These are phyloP conservation scores for Boletus eberwhitei DNA, from an alignment of 768 basidiomycete genomes.

Conservation along the genomic window DNA sequence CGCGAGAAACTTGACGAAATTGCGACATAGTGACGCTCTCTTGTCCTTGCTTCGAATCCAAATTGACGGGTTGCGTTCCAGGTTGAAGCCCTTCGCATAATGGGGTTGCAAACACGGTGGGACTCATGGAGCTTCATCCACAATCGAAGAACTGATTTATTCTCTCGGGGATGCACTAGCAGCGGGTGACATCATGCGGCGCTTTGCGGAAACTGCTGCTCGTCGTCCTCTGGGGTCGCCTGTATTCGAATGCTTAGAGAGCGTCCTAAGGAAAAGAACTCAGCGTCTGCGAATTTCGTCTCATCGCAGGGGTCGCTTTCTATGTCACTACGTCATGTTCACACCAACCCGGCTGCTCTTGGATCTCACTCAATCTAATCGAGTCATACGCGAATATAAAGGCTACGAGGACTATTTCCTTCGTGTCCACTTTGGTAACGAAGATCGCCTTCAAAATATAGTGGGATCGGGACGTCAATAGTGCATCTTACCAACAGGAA, in stretches of 20 bases:
- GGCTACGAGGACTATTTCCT: conserved; percentile 66
- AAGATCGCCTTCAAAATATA: conserved; percentile 66
- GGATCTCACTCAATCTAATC: conserved; percentile 70
- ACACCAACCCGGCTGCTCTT: conserved; percentile 75
- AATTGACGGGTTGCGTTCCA: conserved; percentile 73
- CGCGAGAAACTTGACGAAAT: conserved; percentile 44
- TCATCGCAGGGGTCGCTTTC: conserved; percentile 43
- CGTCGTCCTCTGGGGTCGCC: conserved; percentile 41
- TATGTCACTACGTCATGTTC: conserved; percentile 72
- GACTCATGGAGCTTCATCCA: conserved; percentile 46
- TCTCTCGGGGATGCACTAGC: conserved; percentile 25
- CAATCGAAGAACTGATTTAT: conserved; percentile 41
- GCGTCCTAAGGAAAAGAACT: conserved; percentile 23
- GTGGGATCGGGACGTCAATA: conserved; percentile 65
- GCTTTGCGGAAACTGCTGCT: conserved; percentile 49
- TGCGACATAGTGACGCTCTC: conserved; percentile 39
- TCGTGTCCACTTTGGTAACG: conserved; percentile 82
- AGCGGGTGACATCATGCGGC: conserved; percentile 50
- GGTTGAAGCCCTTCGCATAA: conserved; percentile 63
- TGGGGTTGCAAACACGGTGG: conserved; percentile 56
- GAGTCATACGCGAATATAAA: conserved; percentile 67
- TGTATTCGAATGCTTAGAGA: conserved; percentile 46
- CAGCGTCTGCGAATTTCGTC: conserved; percentile 12
- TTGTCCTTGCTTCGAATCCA: conserved; percentile 29
- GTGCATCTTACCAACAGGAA: conserved; percentile 48